Base-by-base conservation (phyloP, 345 rosid species). In the Euphorbia peplus region DNA sequence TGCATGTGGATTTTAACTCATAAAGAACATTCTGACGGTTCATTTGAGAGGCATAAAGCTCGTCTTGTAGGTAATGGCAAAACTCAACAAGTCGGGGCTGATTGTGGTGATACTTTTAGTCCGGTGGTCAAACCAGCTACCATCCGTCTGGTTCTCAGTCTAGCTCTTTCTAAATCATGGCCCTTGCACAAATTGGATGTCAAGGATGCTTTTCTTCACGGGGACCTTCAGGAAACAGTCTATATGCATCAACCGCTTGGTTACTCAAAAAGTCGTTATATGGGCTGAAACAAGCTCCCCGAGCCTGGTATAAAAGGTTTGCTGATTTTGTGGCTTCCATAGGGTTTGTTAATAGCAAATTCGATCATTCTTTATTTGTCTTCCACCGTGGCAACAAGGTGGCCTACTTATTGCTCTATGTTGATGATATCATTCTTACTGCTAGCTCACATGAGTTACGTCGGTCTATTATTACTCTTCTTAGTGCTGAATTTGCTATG, bases 171-270 rank as follows among this genome's bases (percentile, higher is more conserved):
- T 50, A 4, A 3, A 50, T 13, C 54, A 50, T 29, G n/a, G n/a
- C n/a, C n/a, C n/a, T n/a, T n/a, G n/a, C n/a, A n/a, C n/a, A n/a
- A n/a, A n/a, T 8, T 32, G 3, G 37, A 32, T 32, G 6, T 32
- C 4, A 32, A 32, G 37, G 30, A 66, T 50, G 30, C 13, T 15
- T 28, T 47, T 16, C 18, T 65, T 8, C 69, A 65, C 28, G 58
- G 59, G 0, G 24, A 65, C 4, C 69, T 65, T 24, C 7, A 65
- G 0, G 69, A 65, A 28, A 65, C 25, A 1, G 66, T 62, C 28
- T 62, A 37, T 11, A 62, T 58, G 63, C 63, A 58, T 58, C 63
- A 58, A 29, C 63, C 63, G 4, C 4, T 29, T 0, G 22, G 63
- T 0, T 59, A 26, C n/a, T 35, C 2, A 47, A 47, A 16, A 47